phyloP scores from a whole-genome alignment of 116 monocot genomes.

The Cymodocea nodosa region DNA sequence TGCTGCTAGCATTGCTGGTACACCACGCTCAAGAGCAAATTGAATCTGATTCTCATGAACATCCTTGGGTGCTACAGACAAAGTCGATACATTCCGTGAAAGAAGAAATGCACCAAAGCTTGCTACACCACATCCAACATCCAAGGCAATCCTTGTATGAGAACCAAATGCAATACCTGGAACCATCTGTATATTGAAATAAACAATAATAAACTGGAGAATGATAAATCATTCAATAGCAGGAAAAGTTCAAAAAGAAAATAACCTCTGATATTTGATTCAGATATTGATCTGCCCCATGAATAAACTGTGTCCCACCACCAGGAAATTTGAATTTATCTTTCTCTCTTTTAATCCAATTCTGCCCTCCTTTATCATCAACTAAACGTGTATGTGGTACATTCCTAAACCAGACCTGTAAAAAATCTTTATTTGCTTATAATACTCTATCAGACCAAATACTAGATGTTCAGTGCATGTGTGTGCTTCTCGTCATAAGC shows the following conservation, averaged over 20 bases:
- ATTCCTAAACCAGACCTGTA: slow-evolving; percentile 92
- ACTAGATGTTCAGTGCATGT: too few relatives aligned
- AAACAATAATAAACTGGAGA: slow-evolving; percentile 8
- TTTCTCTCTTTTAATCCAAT: slow-evolving; percentile 63
- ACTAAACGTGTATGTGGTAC: slow-evolving; percentile 82
- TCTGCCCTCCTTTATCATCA: slow-evolving; percentile 97
- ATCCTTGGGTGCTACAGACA: slow-evolving; percentile 98
- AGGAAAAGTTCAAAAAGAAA: background rate
- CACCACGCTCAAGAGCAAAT: slow-evolving; percentile 98
- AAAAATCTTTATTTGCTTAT: background rate
- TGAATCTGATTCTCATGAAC: slow-evolving; percentile 98
- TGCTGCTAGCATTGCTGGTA: slow-evolving; percentile 93
- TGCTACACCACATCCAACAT: slow-evolving; percentile 97
- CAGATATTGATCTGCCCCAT: slow-evolving; percentile 83
- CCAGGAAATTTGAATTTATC: slow-evolving; percentile 96
- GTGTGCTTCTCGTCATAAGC: too few relatives aligned
- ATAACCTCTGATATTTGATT: slow-evolving; percentile 75
- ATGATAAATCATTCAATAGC: background rate
- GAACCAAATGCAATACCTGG: slow-evolving; percentile 81
- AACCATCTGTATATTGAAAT: slow-evolving; percentile 54
- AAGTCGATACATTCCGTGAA: slow-evolving; percentile 62
- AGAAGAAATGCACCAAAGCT: slow-evolving; percentile 90
- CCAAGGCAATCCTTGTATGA: slow-evolving; percentile 57
- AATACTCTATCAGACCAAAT: background rate
- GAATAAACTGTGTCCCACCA: slow-evolving; percentile 94